These are phyloP conservation scores for Metschnikowia arizonensis DNA, from an alignment of 805 yeast species.

Conservation along the genomic window DNA sequence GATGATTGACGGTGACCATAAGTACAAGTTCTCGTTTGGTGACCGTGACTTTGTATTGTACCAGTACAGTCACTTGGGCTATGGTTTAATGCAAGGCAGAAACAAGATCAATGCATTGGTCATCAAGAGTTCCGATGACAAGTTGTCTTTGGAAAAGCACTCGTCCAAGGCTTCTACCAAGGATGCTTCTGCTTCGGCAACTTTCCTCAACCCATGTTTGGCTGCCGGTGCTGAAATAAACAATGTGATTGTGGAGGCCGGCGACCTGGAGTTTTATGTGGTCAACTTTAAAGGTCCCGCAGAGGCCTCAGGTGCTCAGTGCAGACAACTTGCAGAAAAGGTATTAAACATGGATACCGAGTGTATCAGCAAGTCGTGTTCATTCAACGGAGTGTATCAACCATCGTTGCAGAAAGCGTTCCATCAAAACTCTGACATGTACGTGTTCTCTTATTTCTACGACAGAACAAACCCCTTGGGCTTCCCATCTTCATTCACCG, in stretches of 20 bases:
- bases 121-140: slow-evolving; percentile 45
- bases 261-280: slow-evolving; percentile 39
- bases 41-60: slow-evolving; percentile 74
- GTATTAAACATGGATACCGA: slow-evolving; percentile 77
- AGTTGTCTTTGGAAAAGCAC: slow-evolving; percentile 22
- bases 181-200: slow-evolving; percentile 38
- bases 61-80: slow-evolving; percentile 93
- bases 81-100: slow-evolving; percentile 93
- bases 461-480: slow-evolving; percentile 94
- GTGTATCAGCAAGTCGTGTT: slow-evolving; percentile 78
- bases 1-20: slow-evolving; percentile 85
- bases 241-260: slow-evolving; percentile 57
- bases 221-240: slow-evolving; percentile 70
- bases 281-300: slow-evolving; percentile 65
- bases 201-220: slow-evolving; percentile 76
- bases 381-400: slow-evolving; percentile 96
- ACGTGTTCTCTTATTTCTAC: slow-evolving; percentile 88
- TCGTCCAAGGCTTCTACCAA: slow-evolving; percentile 30
- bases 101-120: slow-evolving; percentile 69
- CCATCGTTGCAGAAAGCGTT: slow-evolving; percentile 84
- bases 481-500: slow-evolving; percentile 85
- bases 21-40: slow-evolving; percentile 76
- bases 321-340: slow-evolving; percentile 78
- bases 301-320: slow-evolving; percentile 69
- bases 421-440: slow-evolving; percentile 69